These are phyloP conservation scores for Clitopilus hobsonii DNA, from an alignment of 768 basidiomycete species.

Conservation along the genomic window DNA sequence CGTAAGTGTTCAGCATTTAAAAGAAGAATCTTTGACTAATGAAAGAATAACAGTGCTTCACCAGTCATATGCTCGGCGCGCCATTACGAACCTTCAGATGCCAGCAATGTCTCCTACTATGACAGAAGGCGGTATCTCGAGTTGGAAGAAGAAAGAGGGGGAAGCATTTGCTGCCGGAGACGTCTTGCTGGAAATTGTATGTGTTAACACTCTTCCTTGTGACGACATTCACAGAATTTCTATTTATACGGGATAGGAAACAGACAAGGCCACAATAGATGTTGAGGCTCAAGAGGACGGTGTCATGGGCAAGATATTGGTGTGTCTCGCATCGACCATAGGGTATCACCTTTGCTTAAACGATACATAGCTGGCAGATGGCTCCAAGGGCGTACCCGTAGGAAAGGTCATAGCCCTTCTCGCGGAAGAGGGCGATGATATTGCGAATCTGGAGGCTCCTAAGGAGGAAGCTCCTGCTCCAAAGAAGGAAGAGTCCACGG, in stretches of 20 bases:
- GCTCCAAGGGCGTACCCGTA: slow-evolving; percentile 80
- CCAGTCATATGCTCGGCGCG: slow-evolving; percentile 42
- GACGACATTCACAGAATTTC: not conserved
- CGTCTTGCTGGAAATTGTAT: slow-evolving; percentile 84
- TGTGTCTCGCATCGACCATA: too few relatives aligned
- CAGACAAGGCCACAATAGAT: slow-evolving; percentile 95
- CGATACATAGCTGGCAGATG: slow-evolving; percentile 77
- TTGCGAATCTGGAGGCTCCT: slow-evolving; percentile 74
- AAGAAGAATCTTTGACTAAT: not conserved
- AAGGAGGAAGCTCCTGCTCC: slow-evolving; percentile 33
- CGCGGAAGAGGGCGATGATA: slow-evolving; percentile 95
- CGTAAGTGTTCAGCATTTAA: not conserved
- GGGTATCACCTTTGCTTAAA: too few relatives aligned
- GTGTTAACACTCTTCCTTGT: slow-evolving; percentile 19
- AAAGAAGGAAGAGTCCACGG: slow-evolving; percentile 17
- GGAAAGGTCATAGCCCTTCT: slow-evolving; percentile 89
- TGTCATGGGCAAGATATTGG: slow-evolving; percentile 88
- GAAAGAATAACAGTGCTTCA: slow-evolving; percentile 44
- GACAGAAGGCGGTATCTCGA: slow-evolving; percentile 89
- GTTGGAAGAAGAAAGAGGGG: slow-evolving; percentile 88
- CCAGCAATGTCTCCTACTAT: slow-evolving; percentile 98
- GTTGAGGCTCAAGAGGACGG: slow-evolving; percentile 99
- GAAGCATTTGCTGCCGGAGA: slow-evolving; percentile 79
- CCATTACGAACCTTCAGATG: slow-evolving; percentile 79
- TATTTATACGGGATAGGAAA: slow-evolving; percentile 52